Evolutionary conservation across 2,329 filamentous ascomycete genomes (phyloP).

Genomic region (Colletotrichum sp.): DNA sequence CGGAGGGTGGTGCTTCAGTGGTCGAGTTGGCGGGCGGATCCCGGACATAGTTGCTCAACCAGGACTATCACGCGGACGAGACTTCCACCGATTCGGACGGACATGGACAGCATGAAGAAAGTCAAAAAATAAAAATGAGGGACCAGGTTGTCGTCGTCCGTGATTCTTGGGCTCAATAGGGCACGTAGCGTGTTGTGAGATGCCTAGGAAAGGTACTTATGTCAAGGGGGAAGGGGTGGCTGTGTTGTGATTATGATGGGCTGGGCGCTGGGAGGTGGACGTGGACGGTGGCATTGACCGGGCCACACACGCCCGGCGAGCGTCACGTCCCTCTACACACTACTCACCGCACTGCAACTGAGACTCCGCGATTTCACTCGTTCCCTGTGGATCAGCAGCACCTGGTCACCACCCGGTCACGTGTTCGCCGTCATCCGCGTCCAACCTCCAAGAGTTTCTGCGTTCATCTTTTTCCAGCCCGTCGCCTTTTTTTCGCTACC

Average conservation of each 20-base stretch:
- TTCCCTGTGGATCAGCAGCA: constrained; percentile 17
- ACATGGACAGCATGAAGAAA: background rate
- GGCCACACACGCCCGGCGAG: constrained; percentile 4
- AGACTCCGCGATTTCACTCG: constrained; percentile 21
- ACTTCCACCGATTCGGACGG: background rate
- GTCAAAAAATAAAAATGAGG: background rate
- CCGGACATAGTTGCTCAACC: background rate
- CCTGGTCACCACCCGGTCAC: background rate
- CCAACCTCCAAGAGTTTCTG: constrained; percentile 22
- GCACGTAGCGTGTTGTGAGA: background rate
- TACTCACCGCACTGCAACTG: constrained; percentile 9
- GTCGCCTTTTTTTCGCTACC: constrained; percentile 23
- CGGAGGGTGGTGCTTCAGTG: constrained; percentile 21
- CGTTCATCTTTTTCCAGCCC: constrained; percentile 22
- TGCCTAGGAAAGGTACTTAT: background rate
- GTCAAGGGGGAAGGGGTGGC: background rate
- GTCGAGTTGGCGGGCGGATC: constrained; percentile 2
- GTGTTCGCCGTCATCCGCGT: constrained; percentile 21
- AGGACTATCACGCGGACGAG: background rate
- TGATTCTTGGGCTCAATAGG: background rate
- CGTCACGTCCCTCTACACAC: background rate
- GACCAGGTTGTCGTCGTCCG: background rate
- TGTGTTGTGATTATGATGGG: background rate
- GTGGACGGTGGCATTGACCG: background rate
- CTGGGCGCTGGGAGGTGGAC: background rate